phyloP scores from a whole-genome alignment of 1,139 yeast genomes.

The Sugiyamaella grinbergsii region DNA sequence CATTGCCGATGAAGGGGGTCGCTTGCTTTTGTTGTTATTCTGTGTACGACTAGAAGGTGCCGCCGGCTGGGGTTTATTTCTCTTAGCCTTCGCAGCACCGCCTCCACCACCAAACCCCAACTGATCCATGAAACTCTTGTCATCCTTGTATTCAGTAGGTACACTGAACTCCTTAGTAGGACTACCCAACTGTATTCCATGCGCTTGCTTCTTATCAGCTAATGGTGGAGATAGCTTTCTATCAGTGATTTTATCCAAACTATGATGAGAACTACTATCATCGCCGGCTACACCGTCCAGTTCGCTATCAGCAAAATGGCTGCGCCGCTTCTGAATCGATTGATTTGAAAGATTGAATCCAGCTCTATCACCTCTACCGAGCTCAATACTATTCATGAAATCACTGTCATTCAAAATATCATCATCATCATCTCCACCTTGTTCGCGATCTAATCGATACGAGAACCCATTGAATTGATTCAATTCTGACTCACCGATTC shows the following conservation, averaged over 20 bases:
- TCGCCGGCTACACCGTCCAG: background rate
- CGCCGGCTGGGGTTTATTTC: too few relatives aligned
- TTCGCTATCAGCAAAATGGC: background rate
- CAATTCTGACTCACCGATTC: slow-evolving; percentile 29
- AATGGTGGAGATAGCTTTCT: slow-evolving; percentile 18
- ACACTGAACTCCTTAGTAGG: slow-evolving; percentile 28
- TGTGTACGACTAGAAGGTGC: slow-evolving; percentile 3
- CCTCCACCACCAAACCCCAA: slow-evolving; percentile 13
- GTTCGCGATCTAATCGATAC: slow-evolving; percentile 5
- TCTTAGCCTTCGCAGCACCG: background rate
- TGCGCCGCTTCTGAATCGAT: background rate
- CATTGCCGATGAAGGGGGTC: background rate
- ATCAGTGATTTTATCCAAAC: slow-evolving; percentile 25
- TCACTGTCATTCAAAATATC: slow-evolving; percentile 15
- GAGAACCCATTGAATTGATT: slow-evolving; percentile 34
- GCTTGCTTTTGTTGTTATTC: background rate
- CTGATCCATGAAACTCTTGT: slow-evolving; percentile 28
- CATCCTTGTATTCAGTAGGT: slow-evolving; percentile 34
- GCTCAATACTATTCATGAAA: slow-evolving; percentile 15
- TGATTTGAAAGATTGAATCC: slow-evolving; percentile 14
- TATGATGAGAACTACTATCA: slow-evolving; percentile 17
- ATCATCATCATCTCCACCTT: background rate
- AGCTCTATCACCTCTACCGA: slow-evolving; percentile 18
- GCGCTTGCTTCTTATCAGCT: background rate
- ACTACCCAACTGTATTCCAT: background rate